Percentiles rank a stretch among this genome's conserved stretches.
These are phyloP conservation scores for Russula abietina DNA, from an alignment of 768 basidiomycete genomes.

Conservation along the genomic window DNA sequence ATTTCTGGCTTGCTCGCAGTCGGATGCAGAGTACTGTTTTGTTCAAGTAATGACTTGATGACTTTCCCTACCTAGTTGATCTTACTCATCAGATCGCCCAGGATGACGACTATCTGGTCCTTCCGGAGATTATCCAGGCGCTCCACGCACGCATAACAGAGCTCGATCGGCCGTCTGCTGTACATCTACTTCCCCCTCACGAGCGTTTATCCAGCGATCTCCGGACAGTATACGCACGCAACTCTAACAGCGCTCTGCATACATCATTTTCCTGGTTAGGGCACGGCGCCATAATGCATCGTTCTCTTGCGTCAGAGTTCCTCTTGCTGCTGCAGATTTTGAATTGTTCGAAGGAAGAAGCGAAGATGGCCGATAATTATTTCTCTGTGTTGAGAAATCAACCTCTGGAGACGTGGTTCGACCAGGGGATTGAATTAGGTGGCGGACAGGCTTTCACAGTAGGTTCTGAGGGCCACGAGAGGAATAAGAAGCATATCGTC, in stretches of 20 bases:
- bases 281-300: slow-evolving; percentile 51
- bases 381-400: slow-evolving; percentile 53
- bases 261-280: slow-evolving; percentile 64
- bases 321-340: slow-evolving; percentile 42
- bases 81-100: slow-evolving; percentile 26
- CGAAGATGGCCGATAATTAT: slow-evolving; percentile 67
- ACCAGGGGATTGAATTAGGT: slow-evolving; percentile 53
- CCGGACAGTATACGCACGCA: slow-evolving; percentile 37
- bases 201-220: slow-evolving; percentile 53
- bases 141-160: slow-evolving; percentile 40
- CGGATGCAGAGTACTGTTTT: slow-evolving; percentile 51
- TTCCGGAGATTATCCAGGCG: slow-evolving; percentile 49
- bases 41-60: slow-evolving; percentile 45
- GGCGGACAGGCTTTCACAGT: slow-evolving; percentile 60
- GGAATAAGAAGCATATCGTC: slow-evolving; percentile 56
- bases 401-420: slow-evolving; percentile 57
- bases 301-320: slow-evolving; percentile 42
- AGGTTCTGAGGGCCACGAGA: slow-evolving; percentile 49
- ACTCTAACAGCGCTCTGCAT: slow-evolving; percentile 34
- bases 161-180: slow-evolving; percentile 27
- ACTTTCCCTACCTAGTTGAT: not conserved
- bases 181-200: slow-evolving; percentile 55
- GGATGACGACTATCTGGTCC: slow-evolving; percentile 66
- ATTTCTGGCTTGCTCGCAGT: slow-evolving; percentile 50
- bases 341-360: slow-evolving; percentile 43